A percentile compares a stretch with the other conserved stretches of the same genome.
These are phyloP conservation scores for Nitzschia palea DNA, from an alignment of 108 stramenopile species.

Conservation along the genomic window DNA sequence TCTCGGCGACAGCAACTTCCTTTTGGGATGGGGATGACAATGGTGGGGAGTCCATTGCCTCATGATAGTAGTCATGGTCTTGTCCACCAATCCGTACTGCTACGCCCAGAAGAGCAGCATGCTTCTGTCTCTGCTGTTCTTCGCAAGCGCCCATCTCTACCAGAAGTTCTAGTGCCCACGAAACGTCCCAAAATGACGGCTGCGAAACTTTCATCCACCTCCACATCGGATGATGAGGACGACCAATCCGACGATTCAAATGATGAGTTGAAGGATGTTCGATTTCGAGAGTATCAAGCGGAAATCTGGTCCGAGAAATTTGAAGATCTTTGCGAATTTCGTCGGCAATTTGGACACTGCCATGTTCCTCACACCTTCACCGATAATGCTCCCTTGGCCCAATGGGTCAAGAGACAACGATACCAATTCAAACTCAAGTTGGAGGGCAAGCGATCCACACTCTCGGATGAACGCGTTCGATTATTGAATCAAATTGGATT, in stretches of 20 bases:
- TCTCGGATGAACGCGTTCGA: slow-evolving; percentile 47
- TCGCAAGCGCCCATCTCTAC: neutral
- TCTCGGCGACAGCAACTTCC: neutral
- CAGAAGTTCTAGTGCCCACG: neutral
- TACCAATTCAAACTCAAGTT: slow-evolving; percentile 53
- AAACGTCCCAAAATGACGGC: neutral
- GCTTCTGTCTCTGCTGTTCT: neutral
- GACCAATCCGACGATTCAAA: neutral
- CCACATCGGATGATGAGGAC: neutral
- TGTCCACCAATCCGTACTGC: neutral
- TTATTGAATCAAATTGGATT: slow-evolving; percentile 48
- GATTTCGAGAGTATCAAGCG: slow-evolving; percentile 33
- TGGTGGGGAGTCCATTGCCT: no score
- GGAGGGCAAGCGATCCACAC: slow-evolving; percentile 44
- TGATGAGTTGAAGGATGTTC: slow-evolving; percentile 2
- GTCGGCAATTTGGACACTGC: slow-evolving; percentile 33
- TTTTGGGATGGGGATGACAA: no score
- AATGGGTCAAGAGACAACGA: slow-evolving; percentile 58
- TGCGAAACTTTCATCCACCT: neutral
- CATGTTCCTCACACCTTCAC: slow-evolving; percentile 40
- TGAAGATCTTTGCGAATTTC: slow-evolving; percentile 32
- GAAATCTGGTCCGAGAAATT: slow-evolving; percentile 46
- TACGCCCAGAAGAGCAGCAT: neutral
- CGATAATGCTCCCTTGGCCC: slow-evolving; percentile 24
- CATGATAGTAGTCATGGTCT: no score